Evolutionary conservation across 2,329 filamentous ascomycete genomes (phyloP), one percentile per base, ranked within the genome.

Genomic region (Dactylellina cionopaga): DNA sequence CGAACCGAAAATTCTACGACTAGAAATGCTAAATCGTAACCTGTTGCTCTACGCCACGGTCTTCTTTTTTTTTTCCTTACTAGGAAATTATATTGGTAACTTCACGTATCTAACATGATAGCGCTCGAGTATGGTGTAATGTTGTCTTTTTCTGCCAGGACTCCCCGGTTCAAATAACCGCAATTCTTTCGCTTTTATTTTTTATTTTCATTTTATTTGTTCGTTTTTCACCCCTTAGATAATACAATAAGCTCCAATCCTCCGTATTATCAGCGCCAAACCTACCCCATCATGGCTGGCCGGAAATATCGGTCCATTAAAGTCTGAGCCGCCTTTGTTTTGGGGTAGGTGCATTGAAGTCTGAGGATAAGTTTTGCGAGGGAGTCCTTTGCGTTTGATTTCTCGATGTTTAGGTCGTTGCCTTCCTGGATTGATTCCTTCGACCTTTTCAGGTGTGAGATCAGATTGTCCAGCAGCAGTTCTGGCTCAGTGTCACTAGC

Each of bases 1-100:
- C 88, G 78, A 97, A 98, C 87, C 89, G 95, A 81, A 96, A 90
- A 83, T 99, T 98, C 87, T 91, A 88, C 79, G 93, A 98, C 80
- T 99, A 89, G 56, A 17, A n/a, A 49, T n/a, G n/a, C n/a, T n/a
- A n/a, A n/a, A n/a, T n/a, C n/a, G n/a, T n/a, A n/a, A n/a, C n/a
- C n/a, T n/a, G n/a, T n/a, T n/a, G 41, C 11, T 43, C 37, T 7
- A 47, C 37, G 6, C 10, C 19, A 37, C 31, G 31, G 5, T 33
- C 13, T 33, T 13, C 31, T 33, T 39, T n/a, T 15, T n/a, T 13
- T 10, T 39, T 13, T 39, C 17, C 35, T 13, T 5, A 5, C n/a
- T n/a, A 39, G 11, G 35, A n/a, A 5, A 13, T n/a, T 39, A 39
- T 13, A 10, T n/a, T 39, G 35, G 35, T 39, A 15, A 13, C 31